Evolutionary conservation across 2,329 filamentous ascomycete genomes (phyloP).

Genomic region (Parastagonospora nodorum): DNA sequence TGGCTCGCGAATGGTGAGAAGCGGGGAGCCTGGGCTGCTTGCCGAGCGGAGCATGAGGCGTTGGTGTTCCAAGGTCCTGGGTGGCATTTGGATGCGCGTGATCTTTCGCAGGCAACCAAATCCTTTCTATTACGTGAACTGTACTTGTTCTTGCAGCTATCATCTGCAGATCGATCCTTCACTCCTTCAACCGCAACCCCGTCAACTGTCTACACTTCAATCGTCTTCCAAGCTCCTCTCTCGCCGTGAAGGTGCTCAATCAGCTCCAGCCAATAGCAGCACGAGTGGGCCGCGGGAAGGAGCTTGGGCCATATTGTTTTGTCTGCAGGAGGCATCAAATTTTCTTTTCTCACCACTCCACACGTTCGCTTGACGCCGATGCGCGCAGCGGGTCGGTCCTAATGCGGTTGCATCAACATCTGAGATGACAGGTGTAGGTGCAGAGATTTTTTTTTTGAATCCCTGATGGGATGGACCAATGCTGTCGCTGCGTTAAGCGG

Average conservation of each 20-base stretch:
- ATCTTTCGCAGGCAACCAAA: conserved; percentile 16
- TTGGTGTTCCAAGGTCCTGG: conserved; percentile 15
- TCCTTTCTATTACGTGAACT: conserved; percentile 13
- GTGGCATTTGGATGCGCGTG: conserved; percentile 17
- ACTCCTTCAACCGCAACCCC: background rate
- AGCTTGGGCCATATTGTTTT: conserved; percentile 2
- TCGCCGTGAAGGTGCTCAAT: conserved; percentile 4
- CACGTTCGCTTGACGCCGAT: conserved; percentile 26
- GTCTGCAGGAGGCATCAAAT: conserved; percentile 13
- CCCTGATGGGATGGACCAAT: background rate
- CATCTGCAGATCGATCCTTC: background rate
- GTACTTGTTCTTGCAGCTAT: conserved; percentile 1
- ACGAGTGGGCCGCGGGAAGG: conserved; percentile 29
- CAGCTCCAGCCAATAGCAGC: conserved; percentile 22
- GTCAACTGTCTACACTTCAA: background rate
- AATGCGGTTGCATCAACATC: conserved; percentile 2
- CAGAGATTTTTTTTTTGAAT: conserved; percentile 16
- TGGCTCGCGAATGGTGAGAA: conserved; percentile 13
- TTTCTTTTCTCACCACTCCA: conserved; percentile 16
- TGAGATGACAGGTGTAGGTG: conserved; percentile 5
- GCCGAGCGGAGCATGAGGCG: conserved; percentile 18
- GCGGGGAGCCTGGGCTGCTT: conserved; percentile 20
- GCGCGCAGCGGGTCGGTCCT: conserved; percentile 11
- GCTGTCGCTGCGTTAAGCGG: background rate
- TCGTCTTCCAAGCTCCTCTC: background rate